Evolutionary conservation across 2,329 filamentous ascomycete genomes (phyloP).

Genomic region (Claviceps arundinis): DNA sequence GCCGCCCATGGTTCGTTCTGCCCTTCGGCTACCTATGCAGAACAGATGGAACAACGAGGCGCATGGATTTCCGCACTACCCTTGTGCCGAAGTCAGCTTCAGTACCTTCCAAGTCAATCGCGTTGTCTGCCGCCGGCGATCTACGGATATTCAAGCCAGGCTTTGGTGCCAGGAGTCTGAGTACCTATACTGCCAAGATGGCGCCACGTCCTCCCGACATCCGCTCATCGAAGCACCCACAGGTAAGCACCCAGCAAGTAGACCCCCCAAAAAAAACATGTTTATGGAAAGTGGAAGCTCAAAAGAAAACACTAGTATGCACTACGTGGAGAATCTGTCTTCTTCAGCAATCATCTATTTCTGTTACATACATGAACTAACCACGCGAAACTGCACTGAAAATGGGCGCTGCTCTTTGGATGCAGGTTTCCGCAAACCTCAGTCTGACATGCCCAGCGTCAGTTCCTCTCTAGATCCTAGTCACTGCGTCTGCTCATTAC

Average conservation of each 20-base stretch:
- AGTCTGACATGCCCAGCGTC: background rate
- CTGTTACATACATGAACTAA: background rate
- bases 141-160: too few relatives aligned
- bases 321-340: background rate
- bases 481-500: background rate
- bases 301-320: background rate
- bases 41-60: background rate
- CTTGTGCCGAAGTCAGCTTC: background rate
- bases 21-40: conserved; percentile 1
- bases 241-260: too few relatives aligned
- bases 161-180: background rate
- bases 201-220: too few relatives aligned
- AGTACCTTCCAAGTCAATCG: too few relatives aligned
- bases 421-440: background rate
- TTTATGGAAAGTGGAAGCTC: too few relatives aligned
- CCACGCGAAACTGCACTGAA: background rate
- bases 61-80: background rate
- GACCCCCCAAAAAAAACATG: too few relatives aligned
- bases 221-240: too few relatives aligned
- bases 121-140: too few relatives aligned
- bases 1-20: background rate
- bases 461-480: background rate
- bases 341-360: background rate
- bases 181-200: background rate
- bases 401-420: background rate